Evolutionary conservation across 192 early-diverging fungal genomes (phyloP), one percentile per base, ranked within the genome.

Genomic region (Coemansia sp.): DNA sequence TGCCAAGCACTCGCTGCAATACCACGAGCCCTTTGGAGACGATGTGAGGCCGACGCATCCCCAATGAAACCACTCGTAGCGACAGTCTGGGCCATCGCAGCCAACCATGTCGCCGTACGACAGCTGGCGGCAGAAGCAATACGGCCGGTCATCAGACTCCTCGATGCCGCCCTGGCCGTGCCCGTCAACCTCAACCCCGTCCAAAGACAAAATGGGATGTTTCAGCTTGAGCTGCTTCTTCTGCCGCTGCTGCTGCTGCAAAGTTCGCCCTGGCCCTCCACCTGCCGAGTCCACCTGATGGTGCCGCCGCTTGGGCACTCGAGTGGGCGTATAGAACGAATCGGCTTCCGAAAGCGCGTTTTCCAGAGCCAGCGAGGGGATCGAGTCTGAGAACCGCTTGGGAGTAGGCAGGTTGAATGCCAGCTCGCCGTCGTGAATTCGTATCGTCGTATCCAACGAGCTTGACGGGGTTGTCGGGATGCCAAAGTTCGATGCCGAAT

Each of bases 21-120:
- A 79, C 81, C 81, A 82, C n/a, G 71, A 40, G 11, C 81, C 81
- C 58, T 81, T 66, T 41, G 81, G 81, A 26, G 79, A 67, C 28
- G 66, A 71, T 2, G 70, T 60, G 7, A 82, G 59, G 5, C 81
- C 81, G 7, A 82, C 81, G 31, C 81, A 82, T 40, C 73, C 79
- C 65, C 78, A 82, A 51, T 82, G 81, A 66, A 80, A 82, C 81
- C 81, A 82, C 69, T 82, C 81, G 57, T 67, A 50, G 18, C 60
- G 42, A 64, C 80, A 81, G 46, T 79, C 63, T 0, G 52, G 42
- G 0, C 64, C 68, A 28, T 82, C 81, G 37, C 81, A 82, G 5
- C 74, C 81, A 43, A 82, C 71, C 81, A 82, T 82, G 21, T 82
- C 75, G 40, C 81, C 81, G 28, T 66, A 82, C 23, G 79, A 80